A percentile compares a stretch with the other conserved stretches of the same genome.
phyloP scores from a whole-genome alignment of 2,329 filamentous ascomycete genomes.

The Pezicula radicicola region DNA sequence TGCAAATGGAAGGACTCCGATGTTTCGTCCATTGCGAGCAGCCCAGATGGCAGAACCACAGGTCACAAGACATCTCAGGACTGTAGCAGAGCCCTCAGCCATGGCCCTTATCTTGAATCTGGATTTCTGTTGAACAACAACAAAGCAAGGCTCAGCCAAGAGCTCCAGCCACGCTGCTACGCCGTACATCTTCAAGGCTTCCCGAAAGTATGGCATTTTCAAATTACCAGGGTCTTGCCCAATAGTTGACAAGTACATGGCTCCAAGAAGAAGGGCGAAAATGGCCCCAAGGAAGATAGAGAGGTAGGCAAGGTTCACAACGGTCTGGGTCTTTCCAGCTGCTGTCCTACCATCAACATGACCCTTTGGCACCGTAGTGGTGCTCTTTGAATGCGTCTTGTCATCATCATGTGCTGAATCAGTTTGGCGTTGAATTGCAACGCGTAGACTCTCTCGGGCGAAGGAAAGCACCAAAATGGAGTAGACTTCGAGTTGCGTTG shows the following conservation, averaged over 20 bases:
- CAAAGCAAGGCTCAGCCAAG: slow-evolving; percentile 83
- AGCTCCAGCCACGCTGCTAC: slow-evolving; percentile 68
- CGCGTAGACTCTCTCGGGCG: slow-evolving; percentile 82
- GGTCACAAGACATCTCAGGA: slow-evolving; percentile 72
- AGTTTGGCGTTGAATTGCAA: slow-evolving; percentile 83
- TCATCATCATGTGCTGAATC: slow-evolving; percentile 19
- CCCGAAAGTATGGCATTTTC: slow-evolving; percentile 59
- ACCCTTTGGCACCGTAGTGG: slow-evolving; percentile 13
- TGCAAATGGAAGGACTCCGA: slow-evolving; percentile 85
- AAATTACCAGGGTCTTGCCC: slow-evolving; percentile 44
- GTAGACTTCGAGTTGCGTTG: slow-evolving; percentile 89
- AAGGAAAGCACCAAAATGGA: slow-evolving; percentile 94
- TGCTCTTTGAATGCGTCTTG: slow-evolving; percentile 11
- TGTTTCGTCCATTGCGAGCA: slow-evolving; percentile 43
- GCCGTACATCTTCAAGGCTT: slow-evolving; percentile 53
- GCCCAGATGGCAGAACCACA: slow-evolving; percentile 69
- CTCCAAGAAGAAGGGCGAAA: slow-evolving; percentile 61
- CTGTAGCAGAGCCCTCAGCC: slow-evolving; percentile 80
- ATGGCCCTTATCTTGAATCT: slow-evolving; percentile 76
- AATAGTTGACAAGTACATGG: slow-evolving; percentile 61
- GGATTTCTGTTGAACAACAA: slow-evolving; percentile 78
- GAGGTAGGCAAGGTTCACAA: slow-evolving; percentile 86
- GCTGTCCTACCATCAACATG: slow-evolving; percentile 22
- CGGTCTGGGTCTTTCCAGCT: slow-evolving; percentile 59
- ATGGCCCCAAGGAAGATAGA: slow-evolving; percentile 66